phyloP scores from a whole-genome alignment of 164 flowering plant genomes.

The Liriodendron chinense region DNA sequence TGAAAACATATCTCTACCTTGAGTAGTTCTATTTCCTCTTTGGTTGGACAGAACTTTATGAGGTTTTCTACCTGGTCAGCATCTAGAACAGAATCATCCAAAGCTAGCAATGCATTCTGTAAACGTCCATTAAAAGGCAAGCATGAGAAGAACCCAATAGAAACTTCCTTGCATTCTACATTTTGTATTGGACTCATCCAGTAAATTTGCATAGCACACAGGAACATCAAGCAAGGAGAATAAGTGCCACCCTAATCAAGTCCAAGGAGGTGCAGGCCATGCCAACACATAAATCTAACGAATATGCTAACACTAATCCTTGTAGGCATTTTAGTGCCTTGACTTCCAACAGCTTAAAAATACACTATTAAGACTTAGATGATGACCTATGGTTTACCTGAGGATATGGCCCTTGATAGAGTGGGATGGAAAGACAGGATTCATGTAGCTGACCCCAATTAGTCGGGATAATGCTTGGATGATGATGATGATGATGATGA shows the following conservation, averaged over 20 bases:
- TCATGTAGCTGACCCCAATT: too few relatives aligned
- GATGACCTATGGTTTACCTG: too few relatives aligned
- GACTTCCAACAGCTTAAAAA: background rate
- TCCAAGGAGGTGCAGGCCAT: background rate
- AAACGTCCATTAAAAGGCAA: slow-evolving; percentile 7
- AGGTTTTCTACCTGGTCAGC: slow-evolving; percentile 95
- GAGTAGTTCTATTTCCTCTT: slow-evolving; percentile 89
- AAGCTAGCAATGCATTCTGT: slow-evolving; percentile 75
- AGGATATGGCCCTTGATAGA: too few relatives aligned
- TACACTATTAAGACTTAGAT: too few relatives aligned
- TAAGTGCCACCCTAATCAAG: background rate
- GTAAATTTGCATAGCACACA: background rate
- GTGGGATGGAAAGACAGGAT: too few relatives aligned
- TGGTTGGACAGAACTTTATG: slow-evolving; percentile 93
- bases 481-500: too few relatives aligned
- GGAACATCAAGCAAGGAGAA: background rate
- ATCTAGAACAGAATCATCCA: slow-evolving; percentile 88
- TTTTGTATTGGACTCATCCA: background rate
- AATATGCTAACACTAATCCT: background rate
- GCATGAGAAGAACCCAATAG: background rate
- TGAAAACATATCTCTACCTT: slow-evolving; percentile 48
- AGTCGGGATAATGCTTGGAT: too few relatives aligned
- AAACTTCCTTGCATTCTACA: background rate
- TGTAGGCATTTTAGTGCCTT: background rate
- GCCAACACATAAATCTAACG: background rate